Base-by-base conservation (phyloP, 805 yeast genomes). In the Wickerhamiella kazuoi region DNA sequence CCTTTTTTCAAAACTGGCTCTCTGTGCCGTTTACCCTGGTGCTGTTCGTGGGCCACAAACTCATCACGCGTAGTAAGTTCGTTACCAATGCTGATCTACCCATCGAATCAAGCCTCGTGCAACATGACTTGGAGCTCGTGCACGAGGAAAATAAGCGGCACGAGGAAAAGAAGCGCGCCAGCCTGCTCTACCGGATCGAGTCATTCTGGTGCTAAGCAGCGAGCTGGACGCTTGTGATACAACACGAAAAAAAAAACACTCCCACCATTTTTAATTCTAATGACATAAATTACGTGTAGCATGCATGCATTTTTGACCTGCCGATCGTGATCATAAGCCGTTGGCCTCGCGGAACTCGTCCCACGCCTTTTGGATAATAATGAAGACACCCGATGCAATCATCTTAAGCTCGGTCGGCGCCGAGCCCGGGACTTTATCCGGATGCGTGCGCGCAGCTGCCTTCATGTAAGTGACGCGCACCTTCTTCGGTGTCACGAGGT, bases 321-420 rank as follows among this genome's bases (percentile, higher is more conserved):
- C n/a, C n/a, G n/a, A 7, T n/a, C n/a, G n/a, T n/a, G n/a, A 6
- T 31, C 34, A 31, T 3, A 40, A 31, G n/a, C 40, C 40, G 16
- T 50, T 50, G 26, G 42, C 47, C 19, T 37, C 60, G 50, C 77
- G 79, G 56, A 83, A 84, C 17, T 56, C 60, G 48, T 82, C 96
- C 97, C 99, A 90, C 2, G 96, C 84, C 48, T 74, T 70, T 56
- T 84, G 87, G 44, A 90, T 62, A 0, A 75, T 67, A 30, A 84
- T 79, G 53, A 90, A 90, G 0, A 87, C 87, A 19, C 74, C 74
- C 49, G 86, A 87, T 14, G 96, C 90, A 35, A 87, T 66, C 76
- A 87, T 70, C 53, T 78, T 76, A 41, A 72, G 71, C 50, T 83
- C 93, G 4, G 74, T 62, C 6, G 75, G 62, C 2, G 77, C 71